phyloP scores from a whole-genome alignment of 164 flowering plant genomes.

The Aristolochia fimbriata region DNA sequence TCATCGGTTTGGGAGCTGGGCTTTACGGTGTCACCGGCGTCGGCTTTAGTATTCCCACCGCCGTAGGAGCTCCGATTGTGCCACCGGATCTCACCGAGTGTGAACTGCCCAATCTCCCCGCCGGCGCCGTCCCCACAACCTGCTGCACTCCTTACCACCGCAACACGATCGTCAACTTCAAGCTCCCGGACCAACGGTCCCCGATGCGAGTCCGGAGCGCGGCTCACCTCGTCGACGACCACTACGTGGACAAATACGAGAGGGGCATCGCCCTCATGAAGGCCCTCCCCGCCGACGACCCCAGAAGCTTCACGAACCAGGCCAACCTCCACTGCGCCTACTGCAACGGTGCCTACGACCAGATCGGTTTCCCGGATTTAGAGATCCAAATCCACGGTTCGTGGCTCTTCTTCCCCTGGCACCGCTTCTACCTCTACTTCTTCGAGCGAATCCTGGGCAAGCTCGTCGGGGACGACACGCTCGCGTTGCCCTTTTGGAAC shows the following conservation, averaged over 20 bases:
- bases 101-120: slow-evolving; percentile 22
- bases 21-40: slow-evolving; percentile 22
- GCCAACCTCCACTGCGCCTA: slow-evolving; percentile 42
- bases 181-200: slow-evolving; percentile 7
- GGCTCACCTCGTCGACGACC: slow-evolving; percentile 23
- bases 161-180: slow-evolving; percentile 19
- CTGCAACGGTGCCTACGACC: slow-evolving; percentile 27
- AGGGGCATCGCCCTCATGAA: slow-evolving; percentile 42
- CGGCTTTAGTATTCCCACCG: neutral
- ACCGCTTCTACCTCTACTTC: slow-evolving; percentile 27
- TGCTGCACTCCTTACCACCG: slow-evolving; percentile 38
- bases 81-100: slow-evolving; percentile 26
- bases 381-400: slow-evolving; percentile 23
- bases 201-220: slow-evolving; percentile 26
- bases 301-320: slow-evolving; percentile 27
- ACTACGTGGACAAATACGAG: slow-evolving; percentile 27
- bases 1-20: slow-evolving; percentile 32
- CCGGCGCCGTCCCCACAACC: slow-evolving; percentile 11
- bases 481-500: slow-evolving; percentile 40
- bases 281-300: slow-evolving; percentile 28
- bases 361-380: slow-evolving; percentile 20
- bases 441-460: slow-evolving; percentile 30
- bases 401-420: slow-evolving; percentile 42
- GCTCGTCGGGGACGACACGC: slow-evolving; percentile 26
- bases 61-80: slow-evolving; percentile 21